Base-by-base conservation (phyloP, 495 filamentous ascomycete species). In the Immersiella caudata region DNA sequence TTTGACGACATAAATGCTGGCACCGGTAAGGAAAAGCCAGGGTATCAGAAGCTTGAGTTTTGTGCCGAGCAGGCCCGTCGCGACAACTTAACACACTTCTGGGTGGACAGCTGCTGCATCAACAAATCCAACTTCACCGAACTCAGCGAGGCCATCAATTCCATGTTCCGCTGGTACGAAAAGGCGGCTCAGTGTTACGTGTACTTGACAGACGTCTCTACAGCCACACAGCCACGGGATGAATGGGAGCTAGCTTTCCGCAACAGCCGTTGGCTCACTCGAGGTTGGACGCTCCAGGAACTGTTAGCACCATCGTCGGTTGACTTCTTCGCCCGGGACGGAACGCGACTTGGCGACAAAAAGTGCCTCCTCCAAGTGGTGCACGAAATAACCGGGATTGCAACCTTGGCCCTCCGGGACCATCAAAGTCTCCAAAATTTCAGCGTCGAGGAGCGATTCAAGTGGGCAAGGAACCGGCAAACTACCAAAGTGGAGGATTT, bases 21-120 rank as follows among this genome's bases (percentile, higher is more conserved):
- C 6, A 6, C 6, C 33, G 12, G n/a, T 7, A 6, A 6, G 4
- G 50, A 54, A 54, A 7, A 18, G 21, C 50, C 18, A 18, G 50
- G 5, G 5, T 5, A 54, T 20, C 18, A 18, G n/a, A 18, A 54
- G n/a, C 6, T 5, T 18, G 18, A 18, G 50, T n/a, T 54, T 54
- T 18, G n/a, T 6, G n/a, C 6, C 6, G 50, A 54, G 6, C 18
- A 54, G 16, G 6, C n/a, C 21, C n/a, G 50, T 18, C 50, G 50
- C 50, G 5, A 7, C 50, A 6, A 6, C 16, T 7, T 20, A 54
- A 18, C 6, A 18, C 50, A 54, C 50, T 6, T 6, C 50, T 54
- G 16, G 50, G 50, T 54, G 6, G 50, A 54, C 50, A 54, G 6
- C 6, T 54, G 50, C 50, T 54, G 50, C 50, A 54, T 54, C 50